Evolutionary conservation across 106 monocot species (phyloP), one percentile per base, ranked within the genome.

Genomic region (Narthecium ossifragum): DNA sequence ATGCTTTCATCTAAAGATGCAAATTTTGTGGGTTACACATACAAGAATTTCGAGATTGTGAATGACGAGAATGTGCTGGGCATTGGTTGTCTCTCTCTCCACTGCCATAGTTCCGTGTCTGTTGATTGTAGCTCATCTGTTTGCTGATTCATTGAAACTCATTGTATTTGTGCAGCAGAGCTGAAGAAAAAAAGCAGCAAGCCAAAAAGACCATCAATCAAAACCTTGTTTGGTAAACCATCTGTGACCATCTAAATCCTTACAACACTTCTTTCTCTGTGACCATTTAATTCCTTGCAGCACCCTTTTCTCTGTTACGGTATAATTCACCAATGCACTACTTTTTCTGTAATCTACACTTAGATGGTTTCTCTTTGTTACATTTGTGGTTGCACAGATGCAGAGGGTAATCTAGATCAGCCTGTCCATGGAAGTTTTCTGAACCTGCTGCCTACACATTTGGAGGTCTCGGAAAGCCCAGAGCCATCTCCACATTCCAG

Each of bases 351-450:
- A 43, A 17, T 18, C 4, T 18, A 43, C 43, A 43, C 18, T 43
- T 17, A 17, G 43, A 43, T 18, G 17, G 11, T 17, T 43, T 43
- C n/a, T 43, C 12, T 43, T 43, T 13, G 12, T 13, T 17, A 18
- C 18, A 43, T 43, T 43, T 43, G 2, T 13, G 43, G n/a, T n/a
- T n/a, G n/a, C n/a, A n/a, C 79, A 84, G 82, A 83, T 28, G 70
- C 61, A 13, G 63, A 72, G 41, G 34, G 66, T 38, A 12, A 51
- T 59, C 53, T 67, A 46, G 82, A 92, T 51, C 74, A 73, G 51
- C 78, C 78, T 27, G 41, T 51, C 15, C 85, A 85, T 36, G 88
- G 93, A 34, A 93, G 88, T 65, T 93, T 88, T 29, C 65, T 93
- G 4, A 88, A 82, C 43, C 29, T 93, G 69, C 74, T 93, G 67